These are phyloP conservation scores for Ilex aquifolium DNA, from an alignment of 257 asterid genomes.

Conservation along the genomic window DNA sequence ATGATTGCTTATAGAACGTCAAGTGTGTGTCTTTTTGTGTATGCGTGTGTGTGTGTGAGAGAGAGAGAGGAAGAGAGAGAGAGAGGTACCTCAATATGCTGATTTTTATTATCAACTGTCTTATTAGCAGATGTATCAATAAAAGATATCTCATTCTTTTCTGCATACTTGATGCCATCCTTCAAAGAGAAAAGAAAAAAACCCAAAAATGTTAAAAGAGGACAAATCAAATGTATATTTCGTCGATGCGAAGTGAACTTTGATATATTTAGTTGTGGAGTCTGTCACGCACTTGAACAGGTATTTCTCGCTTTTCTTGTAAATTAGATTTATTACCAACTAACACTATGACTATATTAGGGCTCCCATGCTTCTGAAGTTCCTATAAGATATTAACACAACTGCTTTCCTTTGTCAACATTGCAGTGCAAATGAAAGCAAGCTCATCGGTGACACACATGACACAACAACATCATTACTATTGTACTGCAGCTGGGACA, in stretches of 20 bases:
- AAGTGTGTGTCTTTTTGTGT: too few species aligned
- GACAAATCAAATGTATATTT: conserved; percentile 1
- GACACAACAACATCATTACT: too few species aligned
- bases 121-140: conserved; percentile 99
- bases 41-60: too few species aligned
- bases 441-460: too few species aligned
- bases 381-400: conserved; percentile 52
- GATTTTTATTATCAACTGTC: conserved; percentile 99
- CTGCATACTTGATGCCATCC: conserved; percentile 86
- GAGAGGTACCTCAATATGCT: conserved; percentile 79
- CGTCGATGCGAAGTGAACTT: too few species aligned
- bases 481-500: too few species aligned
- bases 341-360: conserved; percentile 90
- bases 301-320: conserved; percentile 77
- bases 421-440: too few species aligned
- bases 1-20: too few species aligned
- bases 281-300: conserved; percentile 53
- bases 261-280: background rate
- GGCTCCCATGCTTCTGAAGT: conserved; percentile 92
- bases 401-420: too few species aligned
- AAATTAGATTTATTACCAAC: conserved; percentile 99
- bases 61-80: too few species aligned
- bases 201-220: conserved; percentile 5
- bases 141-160: conserved; percentile 92
- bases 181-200: conserved; percentile 25